Conservation (phyloP, 139 green algal species). For the Edaphochlamys debaryana region DNA sequence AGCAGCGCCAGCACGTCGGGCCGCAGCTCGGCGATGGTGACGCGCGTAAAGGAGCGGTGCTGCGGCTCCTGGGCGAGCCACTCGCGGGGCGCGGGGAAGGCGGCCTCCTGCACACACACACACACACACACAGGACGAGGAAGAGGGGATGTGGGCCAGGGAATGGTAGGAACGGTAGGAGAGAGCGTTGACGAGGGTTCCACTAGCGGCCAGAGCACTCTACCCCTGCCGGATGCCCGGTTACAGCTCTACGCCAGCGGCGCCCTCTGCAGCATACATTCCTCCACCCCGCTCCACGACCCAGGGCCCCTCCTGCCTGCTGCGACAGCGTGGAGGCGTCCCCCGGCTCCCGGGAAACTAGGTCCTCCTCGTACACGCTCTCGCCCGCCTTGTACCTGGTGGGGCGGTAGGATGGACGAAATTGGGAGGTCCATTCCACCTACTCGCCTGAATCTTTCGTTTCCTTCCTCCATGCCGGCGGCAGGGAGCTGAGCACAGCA, state of each 20-base stretch:
- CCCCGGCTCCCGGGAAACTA: slow-evolving; percentile 74
- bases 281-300: no score
- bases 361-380: slow-evolving; percentile 82
- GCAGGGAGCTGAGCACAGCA: no score
- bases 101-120: slow-evolving; percentile 58
- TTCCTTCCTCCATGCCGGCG: neutral
- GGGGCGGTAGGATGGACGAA: neutral
- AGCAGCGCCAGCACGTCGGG: slow-evolving; percentile 64
- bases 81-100: slow-evolving; percentile 33
- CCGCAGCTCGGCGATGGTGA: slow-evolving; percentile 64
- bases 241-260: no score
- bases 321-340: slow-evolving; percentile 61
- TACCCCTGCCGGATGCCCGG: no score
- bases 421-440: neutral
- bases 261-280: no score
- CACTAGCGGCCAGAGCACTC: no score
- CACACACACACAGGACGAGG: neutral
- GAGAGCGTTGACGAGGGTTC: no score
- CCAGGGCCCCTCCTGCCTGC: slow-evolving; percentile 55
- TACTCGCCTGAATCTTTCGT: neutral
- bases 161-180: no score
- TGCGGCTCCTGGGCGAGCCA: slow-evolving; percentile 34
- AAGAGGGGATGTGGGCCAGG: neutral
- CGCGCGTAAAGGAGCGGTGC: slow-evolving; percentile 69
- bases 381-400: slow-evolving; percentile 65